Base-by-base conservation (phyloP, 2,329 filamentous ascomycete species). In the Trichoderma endophyticum region DNA sequence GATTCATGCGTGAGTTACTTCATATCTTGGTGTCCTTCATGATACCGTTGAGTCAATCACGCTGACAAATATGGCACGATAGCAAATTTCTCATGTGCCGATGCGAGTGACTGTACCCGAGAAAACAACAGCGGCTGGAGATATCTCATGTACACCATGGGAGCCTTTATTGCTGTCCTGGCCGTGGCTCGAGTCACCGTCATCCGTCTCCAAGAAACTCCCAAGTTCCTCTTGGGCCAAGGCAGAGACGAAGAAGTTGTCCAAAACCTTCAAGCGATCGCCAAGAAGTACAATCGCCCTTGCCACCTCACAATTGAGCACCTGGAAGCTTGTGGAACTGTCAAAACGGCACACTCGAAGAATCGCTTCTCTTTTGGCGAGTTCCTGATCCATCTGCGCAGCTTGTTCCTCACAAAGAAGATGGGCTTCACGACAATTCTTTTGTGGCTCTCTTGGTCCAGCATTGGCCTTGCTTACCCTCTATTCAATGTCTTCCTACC, bases 401-500 rank as follows among this genome's bases (percentile, higher is more conserved):
- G 90, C 3, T 84, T 93, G 0, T 92, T 90, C 74, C 80, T 83
- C 0, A 91, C 90, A 0, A 85, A 79, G 63, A 84, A 83, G 70
- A 86, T 92, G 54, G 88, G 81, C 1, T 76, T 89, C 2, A 89
- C 86, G 0, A 92, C 90, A 0, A 75, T 81, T 0, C 79, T 92
- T 64, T 88, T 92, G 73, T 91, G 89, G 88, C 77, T 90, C 8
- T 89, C 87, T 0, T 93, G 91, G 91, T 83, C 86, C 0, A 79
- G 90, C 4, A 90, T 91, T 60, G 90, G 90, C 2, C 84, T 92
- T 0, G 90, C 89, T 1, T 92, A 92, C 75, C 90, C 91, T 0
- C 82, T 93, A 0, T 93, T 90, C 80, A 90, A 91, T 74, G 89
- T 92, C 71, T 93, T 92, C 77, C 81, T 92, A 2, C 87, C 87